These are phyloP conservation scores for Ophiostoma novo-ulmi DNA, from an alignment of 2,329 filamentous ascomycete genomes.

Conservation along the genomic window DNA sequence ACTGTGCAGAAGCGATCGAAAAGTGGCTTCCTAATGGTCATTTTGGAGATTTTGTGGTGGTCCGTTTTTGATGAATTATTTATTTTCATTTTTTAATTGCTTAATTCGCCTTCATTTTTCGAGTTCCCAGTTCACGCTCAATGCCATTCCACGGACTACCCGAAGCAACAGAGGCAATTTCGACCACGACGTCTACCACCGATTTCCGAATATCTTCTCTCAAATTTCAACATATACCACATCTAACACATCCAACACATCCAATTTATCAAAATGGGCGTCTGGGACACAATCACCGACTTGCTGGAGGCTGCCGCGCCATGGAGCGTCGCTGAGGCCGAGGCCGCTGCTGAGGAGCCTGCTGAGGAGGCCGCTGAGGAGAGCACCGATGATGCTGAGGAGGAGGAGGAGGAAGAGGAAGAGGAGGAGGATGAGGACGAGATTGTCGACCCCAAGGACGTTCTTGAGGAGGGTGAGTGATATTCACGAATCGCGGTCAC, in stretches of 20 bases:
- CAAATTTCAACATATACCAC: background rate
- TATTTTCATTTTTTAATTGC: constrained; percentile 18
- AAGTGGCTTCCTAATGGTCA: constrained; percentile 8
- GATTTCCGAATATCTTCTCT: background rate
- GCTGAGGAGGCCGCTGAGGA: constrained; percentile 40
- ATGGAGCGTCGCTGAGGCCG: constrained; percentile 60
- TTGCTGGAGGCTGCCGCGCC: constrained; percentile 60
- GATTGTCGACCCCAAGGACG: constrained; percentile 78
- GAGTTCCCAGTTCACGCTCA: constrained; percentile 20
- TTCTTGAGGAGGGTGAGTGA: constrained; percentile 74
- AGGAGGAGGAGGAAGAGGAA: constrained; percentile 53
- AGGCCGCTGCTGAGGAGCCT: constrained; percentile 54
- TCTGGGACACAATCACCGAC: constrained; percentile 61
- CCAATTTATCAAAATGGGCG: constrained; percentile 47
- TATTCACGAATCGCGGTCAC: constrained; percentile 1
- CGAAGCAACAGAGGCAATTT: constrained; percentile 7
- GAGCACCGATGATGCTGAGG: constrained; percentile 49
- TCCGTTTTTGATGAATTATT: constrained; percentile 1
- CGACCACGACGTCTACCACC: constrained; percentile 1
- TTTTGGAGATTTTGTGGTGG: constrained; percentile 17
- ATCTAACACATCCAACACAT: background rate
- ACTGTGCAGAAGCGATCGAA: constrained; percentile 7
- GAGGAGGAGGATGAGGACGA: constrained; percentile 75
- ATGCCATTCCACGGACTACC: constrained; percentile 21
- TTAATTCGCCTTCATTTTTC: constrained; percentile 1